Evolutionary conservation across 2,329 filamentous ascomycete genomes (phyloP).

Genomic region (Sporothrix schenckii): DNA sequence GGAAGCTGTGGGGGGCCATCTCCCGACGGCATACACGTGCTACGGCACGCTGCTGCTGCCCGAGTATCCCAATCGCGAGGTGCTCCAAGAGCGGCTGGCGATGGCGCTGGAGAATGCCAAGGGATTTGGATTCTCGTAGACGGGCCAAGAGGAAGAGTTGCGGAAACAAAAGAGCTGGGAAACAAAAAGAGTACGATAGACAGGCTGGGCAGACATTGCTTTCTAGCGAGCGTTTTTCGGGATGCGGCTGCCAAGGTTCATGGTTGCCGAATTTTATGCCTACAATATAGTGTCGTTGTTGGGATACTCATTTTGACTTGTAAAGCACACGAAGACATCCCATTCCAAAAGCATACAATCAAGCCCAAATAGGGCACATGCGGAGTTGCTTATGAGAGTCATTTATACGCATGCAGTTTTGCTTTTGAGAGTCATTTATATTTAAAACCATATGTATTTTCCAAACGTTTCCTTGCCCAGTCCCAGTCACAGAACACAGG

Average conservation of each 20-base stretch:
- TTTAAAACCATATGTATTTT: neutral
- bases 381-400: slow-evolving; percentile 6
- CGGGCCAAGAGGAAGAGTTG: neutral
- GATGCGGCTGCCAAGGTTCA: neutral
- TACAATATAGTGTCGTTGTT: neutral
- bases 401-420: neutral
- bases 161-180: neutral
- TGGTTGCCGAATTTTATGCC: neutral
- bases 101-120: slow-evolving; percentile 86
- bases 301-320: neutral
- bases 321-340: neutral
- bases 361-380: neutral
- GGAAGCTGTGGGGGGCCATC: slow-evolving; percentile 53
- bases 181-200: slow-evolving; percentile 3
- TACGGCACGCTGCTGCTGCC: slow-evolving; percentile 87
- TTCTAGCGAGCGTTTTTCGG: slow-evolving; percentile 18
- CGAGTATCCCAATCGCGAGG: slow-evolving; percentile 72
- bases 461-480: neutral
- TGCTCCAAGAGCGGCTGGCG: slow-evolving; percentile 72
- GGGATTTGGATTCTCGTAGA: slow-evolving; percentile 80
- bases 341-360: neutral
- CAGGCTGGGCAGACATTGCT: neutral
- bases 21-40: slow-evolving; percentile 91
- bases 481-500: slow-evolving; percentile 23
- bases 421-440: slow-evolving; percentile 8